Conservation (phyloP, 768 basidiomycete species). For the Thelephora aurantiotincta region DNA sequence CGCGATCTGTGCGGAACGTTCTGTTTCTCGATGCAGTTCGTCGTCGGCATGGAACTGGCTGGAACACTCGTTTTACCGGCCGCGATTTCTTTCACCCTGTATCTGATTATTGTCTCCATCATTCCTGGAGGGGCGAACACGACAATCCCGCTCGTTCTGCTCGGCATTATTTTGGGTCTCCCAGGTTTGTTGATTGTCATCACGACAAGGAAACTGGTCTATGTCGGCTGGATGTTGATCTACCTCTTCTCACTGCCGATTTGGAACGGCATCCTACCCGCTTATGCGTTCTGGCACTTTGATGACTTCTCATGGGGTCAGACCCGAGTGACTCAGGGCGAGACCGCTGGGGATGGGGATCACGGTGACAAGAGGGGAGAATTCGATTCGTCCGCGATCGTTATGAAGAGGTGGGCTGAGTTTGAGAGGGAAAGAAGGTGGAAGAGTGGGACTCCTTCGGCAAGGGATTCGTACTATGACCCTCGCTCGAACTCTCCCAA, state of each 20-base stretch:
- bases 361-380: conserved; percentile 95
- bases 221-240: conserved; percentile 94
- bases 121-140: conserved; percentile 69
- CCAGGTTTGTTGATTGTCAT: conserved; percentile 93
- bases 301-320: conserved; percentile 98
- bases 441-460: conserved; percentile 73
- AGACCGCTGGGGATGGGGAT: conserved; percentile 37
- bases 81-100: conserved; percentile 93
- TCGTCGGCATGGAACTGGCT: conserved; percentile 94
- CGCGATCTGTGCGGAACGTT: conserved; percentile 98
- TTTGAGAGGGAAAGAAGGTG: conserved; percentile 93
- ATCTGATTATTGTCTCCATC: conserved; percentile 79
- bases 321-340: conserved; percentile 67
- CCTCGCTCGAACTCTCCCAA: conserved; percentile 28
- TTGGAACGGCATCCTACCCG: conserved; percentile 93
- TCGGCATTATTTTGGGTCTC: conserved; percentile 90
- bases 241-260: conserved; percentile 88
- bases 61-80: conserved; percentile 95
- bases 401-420: conserved; percentile 99
- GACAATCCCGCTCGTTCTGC: conserved; percentile 81
- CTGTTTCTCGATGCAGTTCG: conserved; percentile 99
- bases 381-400: conserved; percentile 92
- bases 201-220: conserved; percentile 86
- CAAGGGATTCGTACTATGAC: conserved; percentile 61
- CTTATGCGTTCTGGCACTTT: conserved; percentile 98